phyloP scores from a whole-genome alignment of 108 stramenopile genomes.

The Cyclotella distinguenda region DNA sequence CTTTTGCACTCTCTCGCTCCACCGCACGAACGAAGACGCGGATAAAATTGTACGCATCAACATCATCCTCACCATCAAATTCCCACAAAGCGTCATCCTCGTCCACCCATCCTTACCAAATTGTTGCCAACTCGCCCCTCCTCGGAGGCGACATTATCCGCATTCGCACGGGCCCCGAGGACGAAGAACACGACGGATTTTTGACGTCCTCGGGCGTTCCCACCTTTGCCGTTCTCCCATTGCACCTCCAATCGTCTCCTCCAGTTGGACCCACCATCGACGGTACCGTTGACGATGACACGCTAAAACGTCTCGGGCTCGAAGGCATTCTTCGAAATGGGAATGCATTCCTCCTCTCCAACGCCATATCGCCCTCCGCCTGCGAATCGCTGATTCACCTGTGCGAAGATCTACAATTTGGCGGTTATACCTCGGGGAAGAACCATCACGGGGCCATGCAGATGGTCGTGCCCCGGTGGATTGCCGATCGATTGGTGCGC shows the following conservation, averaged over 20 bases:
- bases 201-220: conserved; percentile 58
- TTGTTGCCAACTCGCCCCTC: conserved; percentile 29
- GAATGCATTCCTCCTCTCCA: conserved; percentile 63
- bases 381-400: conserved; percentile 63
- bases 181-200: conserved; percentile 32
- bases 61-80: background rate
- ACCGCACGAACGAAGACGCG: background rate
- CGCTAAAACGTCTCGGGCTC: conserved; percentile 47
- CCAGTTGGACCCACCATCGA: background rate
- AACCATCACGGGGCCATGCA: conserved; percentile 83
- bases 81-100: background rate
- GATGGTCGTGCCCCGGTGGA: conserved; percentile 58
- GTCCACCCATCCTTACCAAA: conserved; percentile 3
- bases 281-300: background rate
- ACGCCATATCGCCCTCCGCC: conserved; percentile 45
- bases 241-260: background rate
- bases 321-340: conserved; percentile 55
- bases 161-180: conserved; percentile 30
- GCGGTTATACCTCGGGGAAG: conserved; percentile 65
- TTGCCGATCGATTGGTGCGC: conserved; percentile 49
- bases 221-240: conserved; percentile 57
- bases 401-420: conserved; percentile 64
- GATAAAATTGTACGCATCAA: background rate
- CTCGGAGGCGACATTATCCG: conserved; percentile 45
- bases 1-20: background rate